phyloP scores from a whole-genome alignment of 257 asterid genomes.

The Solanum pennellii region DNA sequence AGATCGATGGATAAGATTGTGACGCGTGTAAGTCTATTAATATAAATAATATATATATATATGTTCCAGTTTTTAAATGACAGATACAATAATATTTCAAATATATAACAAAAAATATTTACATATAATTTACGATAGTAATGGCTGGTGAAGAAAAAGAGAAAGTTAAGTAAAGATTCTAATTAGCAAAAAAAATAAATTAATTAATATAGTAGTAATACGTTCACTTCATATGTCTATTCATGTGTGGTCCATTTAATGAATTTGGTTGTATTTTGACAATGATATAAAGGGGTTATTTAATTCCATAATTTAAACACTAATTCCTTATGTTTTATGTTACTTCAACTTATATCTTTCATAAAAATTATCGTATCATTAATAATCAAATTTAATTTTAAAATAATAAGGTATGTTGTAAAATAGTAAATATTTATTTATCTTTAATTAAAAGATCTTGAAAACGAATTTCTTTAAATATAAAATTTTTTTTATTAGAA shows the following conservation, averaged over 20 bases:
- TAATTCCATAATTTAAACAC: no score
- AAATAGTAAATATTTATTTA: no score
- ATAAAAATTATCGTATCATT: no score
- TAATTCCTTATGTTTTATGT: no score
- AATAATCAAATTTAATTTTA: no score
- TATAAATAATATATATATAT: no score
- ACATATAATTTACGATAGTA: no score
- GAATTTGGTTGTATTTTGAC: background rate
- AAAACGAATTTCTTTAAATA: rapidly evolving
- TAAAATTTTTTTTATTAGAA: rapidly evolving
- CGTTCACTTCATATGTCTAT: background rate
- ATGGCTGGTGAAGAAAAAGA: background rate
- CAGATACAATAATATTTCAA: rapidly evolving
- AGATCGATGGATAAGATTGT: no score
- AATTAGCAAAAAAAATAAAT: background rate
- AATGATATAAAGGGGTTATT: background rate
- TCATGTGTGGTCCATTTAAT: background rate
- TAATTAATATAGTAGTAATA: background rate
- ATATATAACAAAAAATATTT: no score
- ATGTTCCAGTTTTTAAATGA: no score
- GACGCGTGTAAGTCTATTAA: no score
- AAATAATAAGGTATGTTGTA: rapidly evolving
- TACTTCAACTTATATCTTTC: no score
- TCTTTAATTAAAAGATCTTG: rapidly evolving
- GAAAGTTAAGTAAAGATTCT: background rate